Base-by-base conservation (phyloP, 768 basidiomycete species). In the Galerina sulciceps region DNA sequence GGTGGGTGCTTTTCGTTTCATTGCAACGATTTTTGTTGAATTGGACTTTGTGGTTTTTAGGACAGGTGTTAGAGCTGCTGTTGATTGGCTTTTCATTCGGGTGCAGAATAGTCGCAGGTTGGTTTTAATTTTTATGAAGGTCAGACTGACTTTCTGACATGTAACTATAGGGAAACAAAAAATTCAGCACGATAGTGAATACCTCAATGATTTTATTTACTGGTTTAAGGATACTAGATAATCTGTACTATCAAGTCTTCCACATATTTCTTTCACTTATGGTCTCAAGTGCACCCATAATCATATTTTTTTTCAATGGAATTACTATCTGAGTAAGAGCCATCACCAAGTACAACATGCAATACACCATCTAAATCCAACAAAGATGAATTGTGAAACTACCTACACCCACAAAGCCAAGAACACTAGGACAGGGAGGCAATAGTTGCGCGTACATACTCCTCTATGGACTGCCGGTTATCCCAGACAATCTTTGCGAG, bases 1-100 rank as follows among this genome's bases (percentile, higher is more conserved):
- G 96, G 96, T 96, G 57, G 35, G 71, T 69, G 79, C 20, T 42
- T n/a, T n/a, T 53, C 42, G 18, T 6, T 36, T 38, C 10, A 18
- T 35, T 15, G 18, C 37, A 20, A 20, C 37, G 23, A 23, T 53
- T 10, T 23, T 52, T 31, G 31, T 40, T 59, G 22, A 58, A 26
- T 26, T 50, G 13, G 23, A 13, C 8, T 61, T 36, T 6, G 15
- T 40, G 34, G 26, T 4, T 50, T 49, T 10, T 64, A 97, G 95
- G 42, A 93, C 92, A 31, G 95, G 96, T 1, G 88, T 96, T 14
- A 84, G 90, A 55, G 90, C 91, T 49, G 94, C 92, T 0, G 91
- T 97, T 2, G 91, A 97, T 68, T 99, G 96, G 96, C 69, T 99
- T 23, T 96, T 96, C 69, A 86, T 96, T 54, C 84, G 95, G 0